phyloP scores from a whole-genome alignment of 768 basidiomycete species.

The Auricularia cornea region DNA sequence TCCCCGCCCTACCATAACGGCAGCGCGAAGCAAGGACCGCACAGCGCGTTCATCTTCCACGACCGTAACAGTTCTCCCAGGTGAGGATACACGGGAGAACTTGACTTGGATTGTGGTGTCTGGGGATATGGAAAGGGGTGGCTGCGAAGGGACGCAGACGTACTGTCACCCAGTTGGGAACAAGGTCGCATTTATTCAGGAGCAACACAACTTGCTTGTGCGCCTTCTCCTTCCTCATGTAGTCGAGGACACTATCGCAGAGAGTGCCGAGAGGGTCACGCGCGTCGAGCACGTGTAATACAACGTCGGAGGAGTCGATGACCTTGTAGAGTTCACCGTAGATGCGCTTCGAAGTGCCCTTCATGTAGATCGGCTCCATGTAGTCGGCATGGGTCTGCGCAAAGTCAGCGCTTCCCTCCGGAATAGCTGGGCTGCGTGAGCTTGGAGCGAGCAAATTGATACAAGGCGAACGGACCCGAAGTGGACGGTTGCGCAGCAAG shows the following conservation, averaged over 20 bases:
- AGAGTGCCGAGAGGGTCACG: constrained; percentile 92
- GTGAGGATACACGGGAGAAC: constrained; percentile 15
- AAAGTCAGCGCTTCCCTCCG: neutral
- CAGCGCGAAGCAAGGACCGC: constrained; percentile 10
- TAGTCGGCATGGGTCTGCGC: constrained; percentile 58
- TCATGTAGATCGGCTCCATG: constrained; percentile 87
- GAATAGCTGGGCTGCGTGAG: neutral
- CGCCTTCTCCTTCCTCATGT: constrained; percentile 89
- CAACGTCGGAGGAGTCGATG: constrained; percentile 95
- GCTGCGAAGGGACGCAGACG: constrained; percentile 24
- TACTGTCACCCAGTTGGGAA: constrained; percentile 98
- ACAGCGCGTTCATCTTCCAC: constrained; percentile 35
- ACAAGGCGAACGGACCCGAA: neutral
- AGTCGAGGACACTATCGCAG: constrained; percentile 90
- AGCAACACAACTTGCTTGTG: constrained; percentile 96
- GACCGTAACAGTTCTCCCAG: constrained; percentile 36
- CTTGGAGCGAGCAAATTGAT: neutral
- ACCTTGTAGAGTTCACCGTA: constrained; percentile 99
- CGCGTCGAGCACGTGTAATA: constrained; percentile 92
- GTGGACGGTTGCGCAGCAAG: neutral
- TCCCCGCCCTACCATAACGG: constrained; percentile 28
- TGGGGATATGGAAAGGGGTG: constrained; percentile 5
- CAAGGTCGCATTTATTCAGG: constrained; percentile 97
- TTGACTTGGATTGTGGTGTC: constrained; percentile 38
- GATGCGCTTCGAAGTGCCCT: constrained; percentile 91